phyloP scores from a whole-genome alignment of 1,139 yeast species.

The Debaryomyces coudertii region DNA sequence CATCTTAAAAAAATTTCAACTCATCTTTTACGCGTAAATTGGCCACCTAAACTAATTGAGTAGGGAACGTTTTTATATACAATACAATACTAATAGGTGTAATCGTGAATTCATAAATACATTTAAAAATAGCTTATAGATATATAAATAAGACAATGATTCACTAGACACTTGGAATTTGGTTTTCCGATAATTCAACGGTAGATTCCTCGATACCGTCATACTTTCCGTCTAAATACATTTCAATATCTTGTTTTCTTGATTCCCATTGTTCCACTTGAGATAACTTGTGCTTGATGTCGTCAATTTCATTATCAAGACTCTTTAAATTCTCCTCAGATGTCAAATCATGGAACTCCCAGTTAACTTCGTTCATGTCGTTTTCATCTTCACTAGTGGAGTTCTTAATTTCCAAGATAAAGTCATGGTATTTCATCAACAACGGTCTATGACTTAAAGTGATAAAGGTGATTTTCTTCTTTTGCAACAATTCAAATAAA shows the following conservation, averaged over 20 bases:
- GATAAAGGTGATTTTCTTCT: slow-evolving; percentile 72
- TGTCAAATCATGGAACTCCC: slow-evolving; percentile 53
- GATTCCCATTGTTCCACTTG: slow-evolving; percentile 55
- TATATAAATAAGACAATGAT: neutral
- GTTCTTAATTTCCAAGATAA: slow-evolving; percentile 65
- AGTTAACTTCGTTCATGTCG: slow-evolving; percentile 21
- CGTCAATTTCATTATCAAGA: slow-evolving; percentile 68
- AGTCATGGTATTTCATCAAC: slow-evolving; percentile 82
- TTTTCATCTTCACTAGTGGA: slow-evolving; percentile 34
- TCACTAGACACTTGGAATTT: neutral
- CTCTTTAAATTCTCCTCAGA: slow-evolving; percentile 62
- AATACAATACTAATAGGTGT: neutral
- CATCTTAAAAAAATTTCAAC: slow-evolving; percentile 5
- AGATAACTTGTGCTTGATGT: slow-evolving; percentile 56
- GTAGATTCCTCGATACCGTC: slow-evolving; percentile 18
- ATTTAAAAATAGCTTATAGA: neutral
- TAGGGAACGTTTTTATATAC: slow-evolving; percentile 2
- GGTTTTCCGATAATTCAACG: slow-evolving; percentile 9
- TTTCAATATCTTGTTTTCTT: slow-evolving; percentile 49
- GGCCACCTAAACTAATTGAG: slow-evolving; percentile 7
- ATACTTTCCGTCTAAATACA: slow-evolving; percentile 43
- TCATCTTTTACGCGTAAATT: slow-evolving; percentile 12
- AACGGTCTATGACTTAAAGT: slow-evolving; percentile 88
- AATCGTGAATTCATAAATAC: slow-evolving; percentile 6
- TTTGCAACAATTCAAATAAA: slow-evolving; percentile 74